Conservation (phyloP, 441 rosid genomes). For the California macrophylla region DNA sequence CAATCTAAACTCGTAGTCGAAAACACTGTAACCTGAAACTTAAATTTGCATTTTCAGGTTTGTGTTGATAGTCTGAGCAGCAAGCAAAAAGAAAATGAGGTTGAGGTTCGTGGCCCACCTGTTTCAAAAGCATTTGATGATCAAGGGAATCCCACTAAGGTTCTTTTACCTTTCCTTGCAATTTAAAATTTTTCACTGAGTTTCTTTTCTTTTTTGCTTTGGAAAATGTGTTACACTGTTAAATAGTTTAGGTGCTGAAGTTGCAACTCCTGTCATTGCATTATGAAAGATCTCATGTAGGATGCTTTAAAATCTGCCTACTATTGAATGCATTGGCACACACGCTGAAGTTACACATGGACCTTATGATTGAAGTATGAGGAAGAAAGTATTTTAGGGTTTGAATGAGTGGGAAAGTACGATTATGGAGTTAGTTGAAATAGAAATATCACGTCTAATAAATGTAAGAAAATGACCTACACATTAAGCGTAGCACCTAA, state of each 20-base stretch:
- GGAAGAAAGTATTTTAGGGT: no score
- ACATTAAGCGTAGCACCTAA: no score
- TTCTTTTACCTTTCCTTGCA: constrained; percentile 22
- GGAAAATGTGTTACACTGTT: constrained; percentile 12
- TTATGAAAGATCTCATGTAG: no score
- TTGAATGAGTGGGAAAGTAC: no score
- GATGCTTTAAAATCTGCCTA: no score
- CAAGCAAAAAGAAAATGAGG: constrained; percentile 68
- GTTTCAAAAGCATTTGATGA: constrained; percentile 78
- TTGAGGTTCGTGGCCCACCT: constrained; percentile 94
- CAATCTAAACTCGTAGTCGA: background rate
- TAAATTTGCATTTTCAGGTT: constrained; percentile 42
- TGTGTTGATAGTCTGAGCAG: constrained; percentile 48
- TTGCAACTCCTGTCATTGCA: constrained; percentile 10
- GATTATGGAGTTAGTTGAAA: no score
- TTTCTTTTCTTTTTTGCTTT: background rate
- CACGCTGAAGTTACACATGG: no score
- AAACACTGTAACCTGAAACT: constrained; percentile 1
- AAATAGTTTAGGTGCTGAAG: constrained; percentile 13
- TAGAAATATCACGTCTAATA: no score
- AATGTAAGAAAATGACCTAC: no score
- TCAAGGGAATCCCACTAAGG: constrained; percentile 92
- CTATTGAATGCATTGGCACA: no score
- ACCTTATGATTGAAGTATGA: constrained; percentile 7
- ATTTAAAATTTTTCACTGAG: constrained; percentile 6